Evolutionary conservation across 2,329 filamentous ascomycete genomes (phyloP).

Genomic region (Trichoderma aggressivum): DNA sequence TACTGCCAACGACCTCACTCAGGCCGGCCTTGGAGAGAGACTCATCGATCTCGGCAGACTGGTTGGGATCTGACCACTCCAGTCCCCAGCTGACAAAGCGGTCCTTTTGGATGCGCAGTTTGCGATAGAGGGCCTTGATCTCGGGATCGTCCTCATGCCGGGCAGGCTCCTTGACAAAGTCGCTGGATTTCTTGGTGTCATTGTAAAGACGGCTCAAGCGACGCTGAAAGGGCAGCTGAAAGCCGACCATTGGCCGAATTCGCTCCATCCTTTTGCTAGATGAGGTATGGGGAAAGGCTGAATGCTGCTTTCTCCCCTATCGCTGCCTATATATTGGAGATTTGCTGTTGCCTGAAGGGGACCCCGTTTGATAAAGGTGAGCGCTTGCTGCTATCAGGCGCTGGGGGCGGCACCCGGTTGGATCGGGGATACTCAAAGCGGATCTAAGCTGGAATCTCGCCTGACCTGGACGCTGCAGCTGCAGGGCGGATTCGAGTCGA

Average conservation of each 20-base stretch:
- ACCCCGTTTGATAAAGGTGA: neutral
- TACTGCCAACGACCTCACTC: slow-evolving; percentile 72
- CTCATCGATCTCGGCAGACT: slow-evolving; percentile 68
- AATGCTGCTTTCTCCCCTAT: neutral
- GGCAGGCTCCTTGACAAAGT: slow-evolving; percentile 65
- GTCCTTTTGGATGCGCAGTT: slow-evolving; percentile 77
- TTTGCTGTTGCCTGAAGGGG: slow-evolving; percentile 20
- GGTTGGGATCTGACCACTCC: slow-evolving; percentile 72
- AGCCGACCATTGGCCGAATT: slow-evolving; percentile 49
- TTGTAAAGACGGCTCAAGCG: slow-evolving; percentile 71
- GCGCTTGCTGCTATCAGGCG: slow-evolving; percentile 5
- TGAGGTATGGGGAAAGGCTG: neutral
- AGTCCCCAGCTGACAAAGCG: slow-evolving; percentile 75
- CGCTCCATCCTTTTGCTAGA: slow-evolving; percentile 43
- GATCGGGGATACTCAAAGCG: slow-evolving; percentile 12
- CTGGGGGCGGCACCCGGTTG: slow-evolving; percentile 11
- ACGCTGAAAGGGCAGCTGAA: slow-evolving; percentile 57
- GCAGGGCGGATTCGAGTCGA: slow-evolving; percentile 14
- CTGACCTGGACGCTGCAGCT: slow-evolving; percentile 3
- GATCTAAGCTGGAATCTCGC: slow-evolving; percentile 7
- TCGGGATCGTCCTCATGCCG: slow-evolving; percentile 65
- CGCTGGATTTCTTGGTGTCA: slow-evolving; percentile 74
- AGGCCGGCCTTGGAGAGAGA: slow-evolving; percentile 69
- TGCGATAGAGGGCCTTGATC: slow-evolving; percentile 68
- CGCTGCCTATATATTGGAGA: slow-evolving; percentile 3